Evolutionary conservation across 257 asterid species (phyloP), one percentile per base, ranked within the genome.

Genomic region (Lantana camara): DNA sequence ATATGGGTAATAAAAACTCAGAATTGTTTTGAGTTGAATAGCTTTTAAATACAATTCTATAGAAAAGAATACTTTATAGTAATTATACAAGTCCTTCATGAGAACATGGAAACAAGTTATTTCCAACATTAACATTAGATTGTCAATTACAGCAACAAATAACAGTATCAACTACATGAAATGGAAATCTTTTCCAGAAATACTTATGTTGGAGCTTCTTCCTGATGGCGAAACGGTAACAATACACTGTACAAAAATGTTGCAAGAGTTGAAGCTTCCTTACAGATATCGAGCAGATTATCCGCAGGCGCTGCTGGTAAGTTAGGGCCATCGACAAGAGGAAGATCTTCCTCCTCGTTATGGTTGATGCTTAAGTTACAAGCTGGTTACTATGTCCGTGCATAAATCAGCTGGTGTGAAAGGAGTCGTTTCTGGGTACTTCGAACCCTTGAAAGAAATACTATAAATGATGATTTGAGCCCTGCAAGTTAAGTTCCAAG

Each of bases 401-500:
- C 52, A 52, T 57, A 32, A 11, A 0, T 35, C 41, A 10, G 63
- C 47, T 30, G 44, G 44, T 3, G 10, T n/a, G 11, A 45, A 20
- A 59, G 14, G 24, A 13, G 45, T 59, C 58, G 30, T 22, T 46
- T 27, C 8, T 15, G 11, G 54, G 22, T 3, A 12, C 37, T 57
- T 60, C 29, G 19, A 1, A 32, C 17, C 22, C 32, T 27, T 27
- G 32, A 5, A 27, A 27, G 40, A 45, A 19, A 47, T 45, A 27
- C 60, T 69, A 64, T 9, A 17, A 16, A 35, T 54, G 72, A 61
- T 51, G 29, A 67, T 73, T 68, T 11, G 71, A 67, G 63, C 60
- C 78, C 77, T 77, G 71, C 68, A 66, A 41, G 40, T 64, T 35
- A 41, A 8, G 42, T 34, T 14, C 44, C 53, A 49, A 14, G 42